Base-by-base conservation (phyloP, 352 stramenopile genomes). In the Pythium insidiosum region DNA sequence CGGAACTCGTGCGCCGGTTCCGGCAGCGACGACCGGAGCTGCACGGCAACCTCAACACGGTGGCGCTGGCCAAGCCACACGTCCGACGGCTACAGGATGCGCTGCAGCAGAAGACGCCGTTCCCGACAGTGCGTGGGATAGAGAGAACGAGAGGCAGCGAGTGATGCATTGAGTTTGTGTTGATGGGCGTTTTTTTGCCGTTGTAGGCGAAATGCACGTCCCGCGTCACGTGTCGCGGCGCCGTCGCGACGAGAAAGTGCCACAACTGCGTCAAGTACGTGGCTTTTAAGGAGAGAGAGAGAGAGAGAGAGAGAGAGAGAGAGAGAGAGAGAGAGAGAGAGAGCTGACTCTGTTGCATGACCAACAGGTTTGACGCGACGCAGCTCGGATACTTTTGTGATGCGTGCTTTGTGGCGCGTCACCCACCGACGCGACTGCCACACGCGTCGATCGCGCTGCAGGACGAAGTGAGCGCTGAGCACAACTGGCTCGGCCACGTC, bases 181-280 rank as follows among this genome's bases (percentile, higher is more conserved):
- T n/a, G n/a, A n/a, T n/a, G n/a, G n/a, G n/a, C n/a, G n/a, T n/a
- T n/a, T n/a, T n/a, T n/a, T n/a, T n/a, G n/a, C n/a, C n/a, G n/a
- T n/a, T n/a, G n/a, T n/a, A n/a, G n/a, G n/a, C n/a, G n/a, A n/a
- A n/a, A n/a, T n/a, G n/a, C n/a, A n/a, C n/a, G n/a, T n/a, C n/a
- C n/a, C n/a, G n/a, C n/a, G n/a, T n/a, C n/a, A n/a, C n/a, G 3
- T 88, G 78, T 42, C 61, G 48, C 22, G 47, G 48, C 5, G 71
- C 43, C 3, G 19, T 58, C 7, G 78, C 74, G 15, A 87, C 73
- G 6, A 81, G 66, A 31, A 74, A 81, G 28, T 90, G 78, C 34
- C 66, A 76, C 26, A 73, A 63, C 41, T 90, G 78, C 43, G 49
- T 63, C 43, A 82, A 84, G 78, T 88, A 65, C 22, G n/a, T n/a